Conservation (phyloP, 2,329 filamentous ascomycete genomes). For the Penicillium sp. region DNA sequence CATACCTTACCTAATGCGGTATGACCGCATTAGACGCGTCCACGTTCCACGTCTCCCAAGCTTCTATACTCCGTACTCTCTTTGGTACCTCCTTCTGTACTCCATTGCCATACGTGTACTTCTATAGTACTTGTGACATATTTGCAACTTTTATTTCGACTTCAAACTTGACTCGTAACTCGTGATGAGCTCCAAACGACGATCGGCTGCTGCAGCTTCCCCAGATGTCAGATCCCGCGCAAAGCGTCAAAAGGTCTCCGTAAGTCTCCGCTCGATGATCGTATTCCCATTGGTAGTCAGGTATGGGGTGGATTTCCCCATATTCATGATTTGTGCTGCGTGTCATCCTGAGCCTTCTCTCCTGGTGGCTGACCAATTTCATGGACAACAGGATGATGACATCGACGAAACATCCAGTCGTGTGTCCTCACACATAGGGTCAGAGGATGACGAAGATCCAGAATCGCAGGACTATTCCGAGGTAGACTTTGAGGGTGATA, state of each 20-base stretch:
- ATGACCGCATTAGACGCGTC: constrained; percentile 5
- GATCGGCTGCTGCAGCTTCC: constrained; percentile 50
- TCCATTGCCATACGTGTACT: not conserved
- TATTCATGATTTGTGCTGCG: not conserved
- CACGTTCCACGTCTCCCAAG: not conserved
- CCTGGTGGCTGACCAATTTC: not conserved
- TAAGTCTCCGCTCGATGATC: constrained; percentile 44
- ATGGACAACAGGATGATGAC: constrained; percentile 20
- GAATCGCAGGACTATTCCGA: constrained; percentile 50
- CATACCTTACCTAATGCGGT: constrained; percentile 7
- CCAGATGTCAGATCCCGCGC: constrained; percentile 55
- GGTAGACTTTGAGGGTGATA: constrained; percentile 68
- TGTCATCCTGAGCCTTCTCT: not conserved
- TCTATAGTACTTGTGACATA: not conserved
- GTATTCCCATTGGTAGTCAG: not conserved
- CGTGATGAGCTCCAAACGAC: constrained; percentile 55
- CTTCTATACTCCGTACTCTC: not conserved
- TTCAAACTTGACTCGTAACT: not conserved
- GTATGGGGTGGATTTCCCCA: not conserved
- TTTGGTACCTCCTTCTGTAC: not conserved
- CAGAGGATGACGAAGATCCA: constrained; percentile 18
- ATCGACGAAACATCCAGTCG: constrained; percentile 24
- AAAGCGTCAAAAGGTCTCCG: constrained; percentile 61
- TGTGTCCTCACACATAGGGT: constrained; percentile 17
- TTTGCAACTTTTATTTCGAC: not conserved